Conservation (phyloP, 495 filamentous ascomycete species). For the Penicillium ucsense region DNA sequence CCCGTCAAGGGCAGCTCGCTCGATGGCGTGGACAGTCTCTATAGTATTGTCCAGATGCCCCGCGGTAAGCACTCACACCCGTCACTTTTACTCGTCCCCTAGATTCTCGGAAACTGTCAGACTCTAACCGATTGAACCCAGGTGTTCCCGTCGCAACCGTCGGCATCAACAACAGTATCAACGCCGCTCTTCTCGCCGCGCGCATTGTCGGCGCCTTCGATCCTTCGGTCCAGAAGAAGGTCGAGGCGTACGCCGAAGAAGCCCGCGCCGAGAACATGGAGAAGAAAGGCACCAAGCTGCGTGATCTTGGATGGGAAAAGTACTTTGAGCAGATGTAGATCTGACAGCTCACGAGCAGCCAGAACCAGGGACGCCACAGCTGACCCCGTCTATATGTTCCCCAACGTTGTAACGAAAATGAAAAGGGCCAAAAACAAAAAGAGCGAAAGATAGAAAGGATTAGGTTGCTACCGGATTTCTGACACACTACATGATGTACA, state of each 20-base stretch:
- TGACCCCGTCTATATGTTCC: too few species aligned
- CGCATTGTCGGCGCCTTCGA: conserved; percentile 70
- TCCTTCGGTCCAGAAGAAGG: conserved; percentile 44
- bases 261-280: conserved; percentile 58
- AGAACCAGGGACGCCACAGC: too few species aligned
- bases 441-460: too few species aligned
- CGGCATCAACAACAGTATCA: conserved; percentile 86
- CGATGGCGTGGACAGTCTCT: conserved; percentile 82
- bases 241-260: conserved; percentile 60
- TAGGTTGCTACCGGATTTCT: too few species aligned
- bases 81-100: neutral
- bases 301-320: conserved; percentile 55
- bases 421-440: too few species aligned
- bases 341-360: too few species aligned
- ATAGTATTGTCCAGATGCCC: conserved; percentile 93
- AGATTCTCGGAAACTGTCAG: neutral
- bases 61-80: conserved; percentile 29
- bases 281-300: conserved; percentile 36
- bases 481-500: too few species aligned
- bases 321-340: conserved; percentile 54
- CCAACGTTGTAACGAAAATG: too few species aligned
- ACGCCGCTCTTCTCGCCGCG: conserved; percentile 82
- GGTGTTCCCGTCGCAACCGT: conserved; percentile 83
- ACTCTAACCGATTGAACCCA: conserved; percentile 18
- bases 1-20: conserved; percentile 79